These are phyloP conservation scores for Kwoniella europaea DNA, from an alignment of 768 basidiomycete genomes.

Conservation along the genomic window DNA sequence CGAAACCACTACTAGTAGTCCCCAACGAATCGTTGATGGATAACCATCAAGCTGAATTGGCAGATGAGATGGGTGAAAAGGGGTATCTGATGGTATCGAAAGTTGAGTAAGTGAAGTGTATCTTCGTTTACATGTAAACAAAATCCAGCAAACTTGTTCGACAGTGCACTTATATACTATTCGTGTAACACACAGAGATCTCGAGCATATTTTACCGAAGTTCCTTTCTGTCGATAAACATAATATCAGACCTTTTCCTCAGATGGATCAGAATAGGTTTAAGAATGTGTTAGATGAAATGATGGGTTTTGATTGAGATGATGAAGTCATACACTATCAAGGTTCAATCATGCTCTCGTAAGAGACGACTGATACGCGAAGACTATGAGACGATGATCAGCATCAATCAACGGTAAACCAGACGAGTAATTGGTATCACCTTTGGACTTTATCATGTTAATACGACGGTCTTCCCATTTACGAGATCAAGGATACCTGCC, in stretches of 20 bases:
- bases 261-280: conserved; percentile 23
- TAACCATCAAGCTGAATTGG: conserved; percentile 91
- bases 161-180: not conserved
- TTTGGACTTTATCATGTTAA: too few species aligned
- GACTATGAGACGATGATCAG: too few species aligned
- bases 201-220: conserved; percentile 11
- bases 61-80: conserved; percentile 64
- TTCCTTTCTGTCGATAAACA: conserved; percentile 9
- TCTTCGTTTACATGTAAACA: too few species aligned
- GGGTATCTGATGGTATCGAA: conserved; percentile 40
- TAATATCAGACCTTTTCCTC: conserved; percentile 25
- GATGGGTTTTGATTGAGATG: conserved; percentile 24
- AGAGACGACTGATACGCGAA: too few species aligned
- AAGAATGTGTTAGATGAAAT: conserved; percentile 36
- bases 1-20: conserved; percentile 80
- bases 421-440: too few species aligned
- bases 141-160: too few species aligned
- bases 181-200: not conserved
- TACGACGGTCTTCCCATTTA: too few species aligned
- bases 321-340: not conserved
- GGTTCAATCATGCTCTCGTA: too few species aligned
- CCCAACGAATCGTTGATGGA: conserved; percentile 87
- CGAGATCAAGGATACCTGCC: too few species aligned
- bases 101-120: conserved; percentile 36
- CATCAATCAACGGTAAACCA: too few species aligned